Evolutionary conservation across 2,329 filamentous ascomycete species (phyloP), one percentile per base, ranked within the genome.

Genomic region (Neobulgaria alba): DNA sequence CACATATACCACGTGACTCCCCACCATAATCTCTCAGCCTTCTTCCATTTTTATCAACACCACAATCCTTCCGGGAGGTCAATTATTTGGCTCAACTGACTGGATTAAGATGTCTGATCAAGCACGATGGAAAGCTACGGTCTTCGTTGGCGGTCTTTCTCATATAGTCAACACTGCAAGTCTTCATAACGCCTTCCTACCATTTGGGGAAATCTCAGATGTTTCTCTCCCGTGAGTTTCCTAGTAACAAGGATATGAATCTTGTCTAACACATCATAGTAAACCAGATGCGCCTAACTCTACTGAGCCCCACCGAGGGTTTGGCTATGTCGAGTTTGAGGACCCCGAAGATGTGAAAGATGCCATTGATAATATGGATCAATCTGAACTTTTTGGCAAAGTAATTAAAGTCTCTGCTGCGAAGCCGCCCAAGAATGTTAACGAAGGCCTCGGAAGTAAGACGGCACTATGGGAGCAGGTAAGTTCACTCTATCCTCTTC

Each of bases 301-400:
- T 5, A 78, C 74, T 35, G 85, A 93, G 30, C 68, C 79, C 20
- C 92, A 98, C 62, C 75, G 89, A 38, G 92, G 93, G 1, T 98
- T 96, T 63, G 92, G 89, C 43, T 96, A 98, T 61, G 85, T 98
- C 37, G 92, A 98, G 59, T 98, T 85, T 58, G 88, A 95, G 56
- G 75, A 87, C 42, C 73, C 79, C 10, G 77, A 82, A 42, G 92
- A 98, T 64, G 90, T 89, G 19, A 81, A 81, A 57, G 90, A 96
- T 64, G 92, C 92, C 37, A 95, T 98, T 61, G 88, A 96, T 71
- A 98, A 98, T 61, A 96, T 98, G 90, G 87, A 98, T 60, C 88
- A 95, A 61, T 84, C 89, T 46, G 90, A 96, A 66, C 75, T 98
- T 33, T 96, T 90, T 60, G 93, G 92, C 9, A 78, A 86, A 45